A percentile compares a stretch with the other conserved stretches of the same genome.
phyloP scores from a whole-genome alignment of 2,329 filamentous ascomycete species.

The Botryotinia narcissicola region DNA sequence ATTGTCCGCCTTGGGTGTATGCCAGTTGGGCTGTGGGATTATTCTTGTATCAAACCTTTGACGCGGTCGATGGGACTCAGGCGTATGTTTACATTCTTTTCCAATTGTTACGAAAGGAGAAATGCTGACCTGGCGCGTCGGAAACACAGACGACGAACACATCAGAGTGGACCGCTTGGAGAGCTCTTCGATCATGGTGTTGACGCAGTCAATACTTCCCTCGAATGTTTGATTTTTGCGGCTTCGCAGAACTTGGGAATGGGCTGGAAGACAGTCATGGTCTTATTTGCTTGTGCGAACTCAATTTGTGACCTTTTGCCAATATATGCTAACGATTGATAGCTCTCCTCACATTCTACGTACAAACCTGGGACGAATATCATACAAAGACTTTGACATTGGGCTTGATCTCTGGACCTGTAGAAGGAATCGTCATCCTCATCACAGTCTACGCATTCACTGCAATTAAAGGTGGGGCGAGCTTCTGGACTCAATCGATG shows the following conservation, averaged over 20 bases:
- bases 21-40: slow-evolving; percentile 84
- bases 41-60: slow-evolving; percentile 97
- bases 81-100: slow-evolving; percentile 58
- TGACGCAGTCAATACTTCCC: slow-evolving; percentile 92
- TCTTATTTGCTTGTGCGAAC: slow-evolving; percentile 73
- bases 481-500: slow-evolving; percentile 86
- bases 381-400: slow-evolving; percentile 95
- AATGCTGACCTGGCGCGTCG: neutral
- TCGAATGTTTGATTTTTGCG: slow-evolving; percentile 89
- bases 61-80: slow-evolving; percentile 92
- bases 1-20: slow-evolving; percentile 96
- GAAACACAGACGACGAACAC: slow-evolving; percentile 65
- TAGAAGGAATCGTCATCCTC: slow-evolving; percentile 88
- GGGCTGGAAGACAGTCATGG: slow-evolving; percentile 81
- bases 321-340: slow-evolving; percentile 22
- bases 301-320: neutral
- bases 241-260: slow-evolving; percentile 91
- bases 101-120: neutral
- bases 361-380: slow-evolving; percentile 99
- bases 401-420: slow-evolving; percentile 87
- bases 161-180: slow-evolving; percentile 87
- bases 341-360: slow-evolving; percentile 93
- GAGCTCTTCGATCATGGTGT: slow-evolving; percentile 98
- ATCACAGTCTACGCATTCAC: slow-evolving; percentile 80
- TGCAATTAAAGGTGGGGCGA: slow-evolving; percentile 79